Evolutionary conservation across 306 rosid species (phyloP).

Genomic region (Luffa acutangula): DNA sequence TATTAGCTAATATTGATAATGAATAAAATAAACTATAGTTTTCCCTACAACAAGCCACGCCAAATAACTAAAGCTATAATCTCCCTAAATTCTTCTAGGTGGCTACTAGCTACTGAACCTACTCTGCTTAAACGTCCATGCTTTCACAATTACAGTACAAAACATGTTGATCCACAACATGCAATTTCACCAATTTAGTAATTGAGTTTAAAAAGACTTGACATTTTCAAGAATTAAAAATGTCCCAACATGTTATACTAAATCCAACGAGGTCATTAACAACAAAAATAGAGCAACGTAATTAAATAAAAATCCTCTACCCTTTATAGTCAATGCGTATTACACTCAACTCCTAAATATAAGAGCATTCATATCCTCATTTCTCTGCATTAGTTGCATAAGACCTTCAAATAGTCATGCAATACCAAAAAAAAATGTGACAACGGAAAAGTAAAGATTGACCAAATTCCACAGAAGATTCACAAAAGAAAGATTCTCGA

Average conservation of each 20-base stretch:
- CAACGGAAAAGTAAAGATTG: neutral
- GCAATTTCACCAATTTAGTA: neutral
- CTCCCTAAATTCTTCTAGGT: neutral
- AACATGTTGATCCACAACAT: neutral
- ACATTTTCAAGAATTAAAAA: neutral
- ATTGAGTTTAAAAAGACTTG: neutral
- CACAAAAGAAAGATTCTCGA: neutral
- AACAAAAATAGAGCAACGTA: neutral
- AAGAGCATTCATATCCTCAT: neutral
- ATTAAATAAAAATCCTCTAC: neutral
- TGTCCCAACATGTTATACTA: neutral
- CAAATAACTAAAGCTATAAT: neutral
- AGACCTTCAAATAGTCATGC: neutral
- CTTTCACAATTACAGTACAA: neutral
- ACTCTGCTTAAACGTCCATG: neutral
- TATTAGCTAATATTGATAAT: neutral
- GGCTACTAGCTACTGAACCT: neutral
- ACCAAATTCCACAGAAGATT: neutral
- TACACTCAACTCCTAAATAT: neutral
- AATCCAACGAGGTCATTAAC: neutral
- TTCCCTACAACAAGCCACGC: neutral
- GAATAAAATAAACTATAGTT: neutral
- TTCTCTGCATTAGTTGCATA: neutral
- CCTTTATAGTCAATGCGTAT: neutral
- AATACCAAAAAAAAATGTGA: neutral